Conservation (phyloP, 2,329 filamentous ascomycete species). For the Paecilomyces dactylethromorphus region DNA sequence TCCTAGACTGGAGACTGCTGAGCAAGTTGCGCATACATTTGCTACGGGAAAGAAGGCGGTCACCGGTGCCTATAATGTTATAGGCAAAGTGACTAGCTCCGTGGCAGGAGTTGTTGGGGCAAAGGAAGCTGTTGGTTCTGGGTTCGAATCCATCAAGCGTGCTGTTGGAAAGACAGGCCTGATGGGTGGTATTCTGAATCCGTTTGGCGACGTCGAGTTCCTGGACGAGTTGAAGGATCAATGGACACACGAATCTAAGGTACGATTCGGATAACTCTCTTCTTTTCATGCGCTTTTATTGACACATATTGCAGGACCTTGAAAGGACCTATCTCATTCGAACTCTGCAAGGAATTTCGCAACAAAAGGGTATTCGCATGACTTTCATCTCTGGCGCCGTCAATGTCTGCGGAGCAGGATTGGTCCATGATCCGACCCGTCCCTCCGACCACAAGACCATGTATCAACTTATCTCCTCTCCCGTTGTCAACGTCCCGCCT, state of each 20-base stretch:
- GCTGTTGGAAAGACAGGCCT: constrained; percentile 91
- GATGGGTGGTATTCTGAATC: constrained; percentile 92
- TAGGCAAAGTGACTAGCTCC: constrained; percentile 90
- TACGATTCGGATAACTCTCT: constrained; percentile 21
- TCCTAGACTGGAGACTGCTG: constrained; percentile 82
- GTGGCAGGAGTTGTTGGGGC: constrained; percentile 93
- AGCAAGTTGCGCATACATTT: constrained; percentile 84
- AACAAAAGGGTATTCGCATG: constrained; percentile 94
- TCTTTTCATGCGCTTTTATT: constrained; percentile 3
- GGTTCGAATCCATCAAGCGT: constrained; percentile 92
- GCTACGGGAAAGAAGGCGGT: constrained; percentile 94
- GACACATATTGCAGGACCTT: constrained; percentile 55
- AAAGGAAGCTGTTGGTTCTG: constrained; percentile 84
- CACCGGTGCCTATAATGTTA: constrained; percentile 90
- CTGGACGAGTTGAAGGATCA: constrained; percentile 91
- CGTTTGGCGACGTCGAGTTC: constrained; percentile 92
- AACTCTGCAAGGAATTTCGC: constrained; percentile 88
- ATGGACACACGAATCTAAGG: constrained; percentile 97
- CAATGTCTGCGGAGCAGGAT: constrained; percentile 82
- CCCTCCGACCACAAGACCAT: constrained; percentile 96
- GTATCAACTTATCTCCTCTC: constrained; percentile 94
- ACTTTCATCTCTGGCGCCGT: constrained; percentile 91
- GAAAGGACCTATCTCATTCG: constrained; percentile 95
- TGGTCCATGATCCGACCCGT: constrained; percentile 88
- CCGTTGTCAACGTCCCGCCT: constrained; percentile 84